Evolutionary conservation across 768 basidiomycete genomes (phyloP).

Genomic region (Tricholoma bakamatsutake): DNA sequence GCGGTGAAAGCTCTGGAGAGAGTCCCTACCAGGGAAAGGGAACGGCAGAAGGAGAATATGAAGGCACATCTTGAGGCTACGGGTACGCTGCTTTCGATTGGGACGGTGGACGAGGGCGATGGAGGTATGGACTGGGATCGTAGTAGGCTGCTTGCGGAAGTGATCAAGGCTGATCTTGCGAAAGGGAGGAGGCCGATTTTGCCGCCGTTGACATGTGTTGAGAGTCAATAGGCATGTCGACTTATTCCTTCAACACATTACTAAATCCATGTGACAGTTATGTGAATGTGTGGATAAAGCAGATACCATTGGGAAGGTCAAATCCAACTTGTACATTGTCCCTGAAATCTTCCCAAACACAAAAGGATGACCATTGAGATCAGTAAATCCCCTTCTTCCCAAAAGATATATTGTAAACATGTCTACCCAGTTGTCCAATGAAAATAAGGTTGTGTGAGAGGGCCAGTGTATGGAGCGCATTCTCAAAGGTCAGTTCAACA

Average conservation of each 20-base stretch:
- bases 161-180: conserved; percentile 21
- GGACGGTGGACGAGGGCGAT: conserved; percentile 24
- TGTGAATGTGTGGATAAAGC: not conserved
- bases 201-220: conserved; percentile 27
- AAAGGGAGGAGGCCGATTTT: conserved; percentile 24
- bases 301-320: not conserved
- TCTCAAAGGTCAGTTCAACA: not conserved
- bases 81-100: conserved; percentile 20
- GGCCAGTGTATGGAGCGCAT: conserved; percentile 5
- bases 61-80: not conserved
- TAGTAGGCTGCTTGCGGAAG: conserved; percentile 26
- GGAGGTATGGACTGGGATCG: conserved; percentile 31
- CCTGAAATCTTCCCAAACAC: not conserved
- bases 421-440: conserved; percentile 4
- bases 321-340: not conserved
- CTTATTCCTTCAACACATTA: not conserved
- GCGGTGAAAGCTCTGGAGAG: conserved; percentile 6
- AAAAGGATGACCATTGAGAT: not conserved
- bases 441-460: conserved; percentile 17
- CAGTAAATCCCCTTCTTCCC: conserved; percentile 1
- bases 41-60: not conserved
- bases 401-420: conserved; percentile 5
- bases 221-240: conserved; percentile 10
- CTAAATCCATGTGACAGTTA: conserved; percentile 14
- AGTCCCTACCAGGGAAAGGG: conserved; percentile 1